Evolutionary conservation across 2,329 filamentous ascomycete species (phyloP).

Genomic region (Capronia epimyces): DNA sequence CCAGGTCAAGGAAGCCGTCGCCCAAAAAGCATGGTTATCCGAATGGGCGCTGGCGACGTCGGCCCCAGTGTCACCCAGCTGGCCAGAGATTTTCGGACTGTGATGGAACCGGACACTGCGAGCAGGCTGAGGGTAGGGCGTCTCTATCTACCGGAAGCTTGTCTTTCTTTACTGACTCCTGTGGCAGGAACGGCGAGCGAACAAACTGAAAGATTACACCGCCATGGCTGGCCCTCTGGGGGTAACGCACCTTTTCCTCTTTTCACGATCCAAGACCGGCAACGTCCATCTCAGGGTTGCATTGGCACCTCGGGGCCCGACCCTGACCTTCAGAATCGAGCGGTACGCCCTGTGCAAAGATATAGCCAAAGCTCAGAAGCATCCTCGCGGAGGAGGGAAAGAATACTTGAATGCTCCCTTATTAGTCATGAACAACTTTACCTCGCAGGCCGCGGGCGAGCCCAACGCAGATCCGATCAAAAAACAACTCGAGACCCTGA

Average conservation of each 20-base stretch:
- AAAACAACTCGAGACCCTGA: slow-evolving; percentile 86
- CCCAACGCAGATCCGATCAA: slow-evolving; percentile 65
- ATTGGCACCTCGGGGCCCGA: slow-evolving; percentile 82
- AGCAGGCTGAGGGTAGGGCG: slow-evolving; percentile 64
- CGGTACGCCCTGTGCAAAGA: slow-evolving; percentile 93
- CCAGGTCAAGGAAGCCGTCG: slow-evolving; percentile 59
- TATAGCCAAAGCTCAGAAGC: slow-evolving; percentile 74
- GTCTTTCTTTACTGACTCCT: slow-evolving; percentile 2
- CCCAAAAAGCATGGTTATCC: slow-evolving; percentile 97
- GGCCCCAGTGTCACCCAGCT: slow-evolving; percentile 87
- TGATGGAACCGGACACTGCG: slow-evolving; percentile 96
- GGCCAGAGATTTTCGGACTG: slow-evolving; percentile 79
- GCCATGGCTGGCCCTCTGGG: slow-evolving; percentile 93
- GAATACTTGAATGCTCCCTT: slow-evolving; percentile 81
- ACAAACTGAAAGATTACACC: slow-evolving; percentile 84
- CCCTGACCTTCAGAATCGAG: slow-evolving; percentile 87
- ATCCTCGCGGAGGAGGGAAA: slow-evolving; percentile 74
- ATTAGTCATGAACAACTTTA: slow-evolving; percentile 98
- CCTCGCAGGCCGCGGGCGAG: slow-evolving; percentile 56
- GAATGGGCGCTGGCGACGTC: slow-evolving; percentile 89
- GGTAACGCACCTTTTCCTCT: slow-evolving; percentile 86
- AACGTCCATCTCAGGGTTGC: slow-evolving; percentile 90
- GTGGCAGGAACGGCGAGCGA: slow-evolving; percentile 68
- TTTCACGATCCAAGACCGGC: slow-evolving; percentile 80
- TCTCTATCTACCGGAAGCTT: neutral